A percentile compares a stretch with the other conserved stretches of the same genome.
Conservation (phyloP, 129 eudicot genomes). For the Pulicaria dysenterica region DNA sequence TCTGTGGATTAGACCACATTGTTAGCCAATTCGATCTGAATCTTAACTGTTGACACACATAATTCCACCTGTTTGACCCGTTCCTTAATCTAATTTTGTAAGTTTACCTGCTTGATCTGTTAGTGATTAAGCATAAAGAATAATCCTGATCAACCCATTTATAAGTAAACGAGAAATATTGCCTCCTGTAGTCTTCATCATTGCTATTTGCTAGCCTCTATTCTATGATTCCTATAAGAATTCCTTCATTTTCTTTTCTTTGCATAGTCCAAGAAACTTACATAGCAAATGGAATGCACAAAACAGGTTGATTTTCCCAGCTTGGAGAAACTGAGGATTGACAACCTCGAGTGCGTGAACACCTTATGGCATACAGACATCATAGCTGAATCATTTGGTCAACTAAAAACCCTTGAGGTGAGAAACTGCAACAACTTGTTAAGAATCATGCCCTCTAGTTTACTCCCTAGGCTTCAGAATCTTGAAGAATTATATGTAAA, state of each 20-base stretch:
- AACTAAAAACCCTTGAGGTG: constrained; percentile 35
- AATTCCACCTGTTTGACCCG: neutral
- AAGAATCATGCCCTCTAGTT: constrained; percentile 29
- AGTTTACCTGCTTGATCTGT: neutral
- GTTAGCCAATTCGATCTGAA: neutral
- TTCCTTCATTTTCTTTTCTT: neutral
- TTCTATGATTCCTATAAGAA: constrained; percentile 5
- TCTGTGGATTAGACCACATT: too few species aligned
- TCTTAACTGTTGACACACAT: neutral
- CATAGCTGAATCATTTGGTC: constrained; percentile 32
- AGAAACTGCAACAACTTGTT: constrained; percentile 36
- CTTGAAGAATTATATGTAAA: constrained; percentile 36
- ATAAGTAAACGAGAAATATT: neutral
- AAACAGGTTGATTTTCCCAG: constrained; percentile 40
- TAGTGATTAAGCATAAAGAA: neutral
- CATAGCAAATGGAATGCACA: constrained; percentile 1
- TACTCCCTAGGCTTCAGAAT: constrained; percentile 33
- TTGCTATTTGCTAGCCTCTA: constrained; percentile 19
- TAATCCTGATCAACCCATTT: neutral
- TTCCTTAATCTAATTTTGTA: neutral
- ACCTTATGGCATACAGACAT: constrained; percentile 32
- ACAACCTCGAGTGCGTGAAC: constrained; percentile 30
- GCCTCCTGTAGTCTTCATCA: neutral
- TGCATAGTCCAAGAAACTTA: constrained; percentile 23
- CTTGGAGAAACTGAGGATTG: constrained; percentile 46